Conservation (phyloP, 192 early-diverging fungal genomes). For the Umbelopsis sp. region DNA sequence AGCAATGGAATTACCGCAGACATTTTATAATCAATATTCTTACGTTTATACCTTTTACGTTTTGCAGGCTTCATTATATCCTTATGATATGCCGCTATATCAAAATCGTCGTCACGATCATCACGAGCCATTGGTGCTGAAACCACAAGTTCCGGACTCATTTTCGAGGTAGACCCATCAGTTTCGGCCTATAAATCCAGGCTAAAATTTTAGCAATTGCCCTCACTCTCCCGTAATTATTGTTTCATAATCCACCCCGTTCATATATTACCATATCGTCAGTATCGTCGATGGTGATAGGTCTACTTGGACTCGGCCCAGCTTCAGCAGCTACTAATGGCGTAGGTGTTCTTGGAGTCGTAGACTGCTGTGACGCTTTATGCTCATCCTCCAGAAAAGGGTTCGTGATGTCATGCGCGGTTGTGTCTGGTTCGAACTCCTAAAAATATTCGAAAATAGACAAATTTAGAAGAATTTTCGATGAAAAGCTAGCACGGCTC, state of each 20-base stretch:
- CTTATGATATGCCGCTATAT: neutral
- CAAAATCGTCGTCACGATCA: neutral
- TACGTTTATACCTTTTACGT: slow-evolving; percentile 1
- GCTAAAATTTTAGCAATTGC: neutral
- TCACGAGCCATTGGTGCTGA: neutral
- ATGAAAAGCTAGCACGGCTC: neutral
- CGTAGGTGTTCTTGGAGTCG: neutral
- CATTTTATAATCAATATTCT: too few species aligned
- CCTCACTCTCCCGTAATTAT: too few species aligned
- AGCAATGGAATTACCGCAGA: too few species aligned
- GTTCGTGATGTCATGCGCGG: neutral
- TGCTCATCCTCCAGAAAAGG: neutral
- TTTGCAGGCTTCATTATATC: slow-evolving; percentile 13
- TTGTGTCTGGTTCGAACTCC: neutral
- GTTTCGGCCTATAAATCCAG: neutral
- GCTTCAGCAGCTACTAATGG: neutral
- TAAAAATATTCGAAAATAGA: neutral
- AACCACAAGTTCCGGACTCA: slow-evolving; percentile 8
- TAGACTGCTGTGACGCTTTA: neutral
- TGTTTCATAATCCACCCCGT: too few species aligned
- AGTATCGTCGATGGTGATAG: neutral
- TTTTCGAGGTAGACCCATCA: neutral
- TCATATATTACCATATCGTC: neutral
- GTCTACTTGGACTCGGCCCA: neutral
- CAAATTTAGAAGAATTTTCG: too few species aligned